phyloP scores from a whole-genome alignment of 176 grass and related monocot species.

The Musa beccarii region DNA sequence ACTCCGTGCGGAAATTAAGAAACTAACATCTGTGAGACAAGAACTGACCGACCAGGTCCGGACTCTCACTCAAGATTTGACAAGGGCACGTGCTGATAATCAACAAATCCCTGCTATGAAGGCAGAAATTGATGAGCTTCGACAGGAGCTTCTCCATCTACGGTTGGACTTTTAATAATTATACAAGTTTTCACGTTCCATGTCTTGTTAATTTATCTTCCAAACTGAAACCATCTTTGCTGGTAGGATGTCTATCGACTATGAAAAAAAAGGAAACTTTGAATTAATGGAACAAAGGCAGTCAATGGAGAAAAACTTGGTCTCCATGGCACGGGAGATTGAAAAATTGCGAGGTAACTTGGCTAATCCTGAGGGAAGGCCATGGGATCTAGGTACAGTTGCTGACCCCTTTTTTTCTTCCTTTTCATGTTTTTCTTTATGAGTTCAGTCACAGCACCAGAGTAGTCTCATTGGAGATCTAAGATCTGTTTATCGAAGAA shows the following conservation, averaged over 20 bases:
- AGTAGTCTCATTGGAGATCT: neutral
- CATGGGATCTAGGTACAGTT: slow-evolving; percentile 24
- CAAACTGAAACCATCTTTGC: slow-evolving; percentile 12
- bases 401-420: neutral
- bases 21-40: slow-evolving; percentile 30
- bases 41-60: slow-evolving; percentile 45
- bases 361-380: slow-evolving; percentile 40
- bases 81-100: slow-evolving; percentile 36
- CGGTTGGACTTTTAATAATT: slow-evolving; percentile 27
- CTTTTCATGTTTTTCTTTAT: neutral
- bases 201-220: neutral
- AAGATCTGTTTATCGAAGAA: neutral
- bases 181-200: neutral
- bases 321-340: slow-evolving; percentile 58
- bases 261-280: slow-evolving; percentile 53
- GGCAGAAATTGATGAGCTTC: slow-evolving; percentile 43
- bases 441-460: neutral
- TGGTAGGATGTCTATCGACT: slow-evolving; percentile 36
- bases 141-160: slow-evolving; percentile 37
- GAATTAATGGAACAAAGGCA: slow-evolving; percentile 69
- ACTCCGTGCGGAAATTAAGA: slow-evolving; percentile 48
- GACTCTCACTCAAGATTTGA: slow-evolving; percentile 38
- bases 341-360: slow-evolving; percentile 46
- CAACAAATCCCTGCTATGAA: slow-evolving; percentile 40
- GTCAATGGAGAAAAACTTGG: slow-evolving; percentile 62